Base-by-base conservation (phyloP, 805 yeast genomes). In the Candida hungchunana region DNA sequence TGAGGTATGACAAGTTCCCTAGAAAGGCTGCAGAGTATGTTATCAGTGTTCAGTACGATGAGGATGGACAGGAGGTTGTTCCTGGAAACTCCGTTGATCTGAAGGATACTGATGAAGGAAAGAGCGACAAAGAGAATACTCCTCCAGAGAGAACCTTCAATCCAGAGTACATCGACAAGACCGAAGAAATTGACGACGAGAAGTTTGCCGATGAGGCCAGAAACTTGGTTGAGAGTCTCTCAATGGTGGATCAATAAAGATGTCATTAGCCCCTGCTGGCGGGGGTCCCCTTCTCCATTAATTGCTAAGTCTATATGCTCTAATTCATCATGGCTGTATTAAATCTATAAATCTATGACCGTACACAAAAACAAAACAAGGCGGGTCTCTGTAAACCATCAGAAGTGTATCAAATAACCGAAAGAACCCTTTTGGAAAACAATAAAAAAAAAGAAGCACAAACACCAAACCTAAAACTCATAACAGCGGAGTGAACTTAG, bases 1-100 rank as follows among this genome's bases (percentile, higher is more conserved):
- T 80, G 2, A 55, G 86, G 17, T 76, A 63, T 49, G 86, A 80
- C 49, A 66, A 67, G 43, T 70, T 62, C 40, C 79, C 79, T n/a
- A n/a, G 1, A 67, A 29, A 17, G 34, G 29, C 28, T 21, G 34
- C 21, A 11, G 62, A 31, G 57, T 8, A 13, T 13, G 31, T 16
- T 18, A 26, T 20, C 12, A 31, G 28, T 23, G 22, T 18, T 20
- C 15, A 21, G 12, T 12, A 8, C 6, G 22, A 24, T 16, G 32
- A 26, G 7, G 29, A 23, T 6, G 19, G 7, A 50, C 9, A 26
- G 22, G 34, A 11, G 7, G 8, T 7, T 11, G n/a, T 7, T 13
- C 8, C 27, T 8, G n/a, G n/a, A 7, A n/a, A n/a, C n/a, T n/a
- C n/a, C 16, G 16, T 25, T 13, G n/a, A 36, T 10, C 26, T 23